Conservation (phyloP, 2,329 filamentous ascomycete genomes). For the Endoconidiophora laricicola region DNA sequence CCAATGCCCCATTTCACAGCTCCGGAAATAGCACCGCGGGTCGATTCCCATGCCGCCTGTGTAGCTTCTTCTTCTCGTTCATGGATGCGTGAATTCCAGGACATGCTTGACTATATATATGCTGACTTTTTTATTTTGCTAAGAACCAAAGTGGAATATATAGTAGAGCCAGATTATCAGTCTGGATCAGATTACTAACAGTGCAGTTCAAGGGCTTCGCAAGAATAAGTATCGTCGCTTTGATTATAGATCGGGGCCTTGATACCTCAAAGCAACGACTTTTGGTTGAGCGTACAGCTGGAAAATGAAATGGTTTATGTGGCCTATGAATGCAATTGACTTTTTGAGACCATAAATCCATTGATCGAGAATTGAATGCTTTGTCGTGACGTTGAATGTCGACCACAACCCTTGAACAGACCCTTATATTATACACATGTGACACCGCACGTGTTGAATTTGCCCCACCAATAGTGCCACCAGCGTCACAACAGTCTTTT, state of each 20-base stretch:
- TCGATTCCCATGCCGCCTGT: conserved; percentile 55
- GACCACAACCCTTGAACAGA: no score
- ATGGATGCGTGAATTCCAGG: conserved; percentile 3
- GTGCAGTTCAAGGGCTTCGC: no score
- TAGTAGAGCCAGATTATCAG: not conserved
- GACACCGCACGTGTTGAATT: not conserved
- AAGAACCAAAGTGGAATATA: not conserved
- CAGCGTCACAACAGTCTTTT: not conserved
- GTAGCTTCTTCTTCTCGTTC: conserved; percentile 45
- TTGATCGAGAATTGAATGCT: no score
- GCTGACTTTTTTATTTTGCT: not conserved
- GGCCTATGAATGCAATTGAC: no score
- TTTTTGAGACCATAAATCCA: no score
- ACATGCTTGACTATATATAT: conserved; percentile 3
- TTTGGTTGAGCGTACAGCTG: no score
- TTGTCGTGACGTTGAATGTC: no score
- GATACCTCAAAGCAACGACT: no score
- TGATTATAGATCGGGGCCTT: no score
- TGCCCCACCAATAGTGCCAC: not conserved
- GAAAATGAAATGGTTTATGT: no score
- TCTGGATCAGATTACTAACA: no score
- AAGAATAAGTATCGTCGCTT: no score
- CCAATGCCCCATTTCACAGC: conserved; percentile 58
- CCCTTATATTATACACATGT: not conserved
- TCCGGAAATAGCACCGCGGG: conserved; percentile 47